Evolutionary conservation across 306 rosid species (phyloP), one percentile per base, ranked within the genome.

Genomic region (Delonix regia): DNA sequence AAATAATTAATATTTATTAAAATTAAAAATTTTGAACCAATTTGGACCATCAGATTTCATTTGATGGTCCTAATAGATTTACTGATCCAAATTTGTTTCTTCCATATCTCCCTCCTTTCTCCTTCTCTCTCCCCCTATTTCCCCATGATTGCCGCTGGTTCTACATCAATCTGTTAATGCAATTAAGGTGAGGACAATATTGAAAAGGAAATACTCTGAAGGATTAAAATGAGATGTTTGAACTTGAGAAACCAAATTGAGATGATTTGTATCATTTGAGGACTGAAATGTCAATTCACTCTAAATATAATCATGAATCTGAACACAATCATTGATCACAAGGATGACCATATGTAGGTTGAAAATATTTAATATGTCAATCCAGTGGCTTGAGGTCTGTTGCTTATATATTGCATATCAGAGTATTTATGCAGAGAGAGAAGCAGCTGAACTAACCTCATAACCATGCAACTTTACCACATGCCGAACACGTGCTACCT

Each of bases 401-500:
- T 11, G 65, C 15, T 51, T 18, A 12, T 6, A 11, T 47, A 30
- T 4, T 47, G 48, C 18, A 61, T 48, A 39, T 69, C 33, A 49
- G 76, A 75, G 76, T 71, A 52, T 70, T 47, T 60, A 57, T 16
- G 77, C 79, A 78, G 63, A 75, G 4, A 77, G 39, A 61, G n/a
- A 80, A 66, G 68, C 27, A 38, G 47, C 38, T 49, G 80, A 84
- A 84, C 94, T 73, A 82, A 95, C 99, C 98, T 91, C 97, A 5
- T 82, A 80, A 59, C 93, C 90, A 59, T 86, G 93, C 94, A 93
- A 85, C 89, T 93, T 90, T 78, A 91, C 79, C 30, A 95, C 93
- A 49, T 83, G 83, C 69, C 98, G 93, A 42, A 86, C 90, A 2
- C 90, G 88, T 80, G 99, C 95, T 25, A 95, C 94, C 83, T 93